Base-by-base conservation (phyloP, 352 stramenopile species). In the Phytophthora tentaculata region DNA sequence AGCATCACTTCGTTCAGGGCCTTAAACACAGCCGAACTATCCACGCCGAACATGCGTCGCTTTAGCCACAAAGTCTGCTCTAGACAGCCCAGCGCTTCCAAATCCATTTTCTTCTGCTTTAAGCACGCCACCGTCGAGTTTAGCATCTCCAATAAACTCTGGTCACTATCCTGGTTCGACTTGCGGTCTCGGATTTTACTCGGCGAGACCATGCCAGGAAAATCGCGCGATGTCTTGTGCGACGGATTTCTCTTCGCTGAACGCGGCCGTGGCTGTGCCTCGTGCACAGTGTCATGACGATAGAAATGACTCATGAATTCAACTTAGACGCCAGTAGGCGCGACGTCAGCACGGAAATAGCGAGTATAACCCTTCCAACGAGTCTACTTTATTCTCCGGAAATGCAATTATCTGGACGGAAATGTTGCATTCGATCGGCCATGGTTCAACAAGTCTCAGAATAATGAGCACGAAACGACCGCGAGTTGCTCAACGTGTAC, bases 51-150 rank as follows among this genome's bases (percentile, higher is more conserved):
- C 82, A 95, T 92, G 8, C 84, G 80, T 3, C 83, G 78, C 61
- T 93, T 88, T 5, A 95, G 73, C 81, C 83, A 91, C 5, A 93
- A 69, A 35, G 73, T 84, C 47, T 95, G 86, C 57, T 95, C 86
- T 19, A 93, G 49, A 57, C 84, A 92, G 3, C 82, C 81, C 14
- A 95, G 64, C 13, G 86, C 86, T 60, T 95, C 82, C 17, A 93
- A 39, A 53, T 93, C 79, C 80, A 95, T 90, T 23, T 84, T 66
- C 57, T 93, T 91, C 19, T 91, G 71, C 45, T 88, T 82, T 22
- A 94, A 72, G 51, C 81, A 90, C 43, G 71, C 77, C 1, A 89
- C 79, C 3, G 84, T 94, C 26, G 83, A 89, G 16, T 41, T 81
- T 23, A 94, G 68, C 84, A 94, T 94, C 24, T 86, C 81, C 8